Evolutionary conservation across 352 stramenopile species (phyloP), one percentile per base, ranked within the genome.

Genomic region (Pythium biforme): DNA sequence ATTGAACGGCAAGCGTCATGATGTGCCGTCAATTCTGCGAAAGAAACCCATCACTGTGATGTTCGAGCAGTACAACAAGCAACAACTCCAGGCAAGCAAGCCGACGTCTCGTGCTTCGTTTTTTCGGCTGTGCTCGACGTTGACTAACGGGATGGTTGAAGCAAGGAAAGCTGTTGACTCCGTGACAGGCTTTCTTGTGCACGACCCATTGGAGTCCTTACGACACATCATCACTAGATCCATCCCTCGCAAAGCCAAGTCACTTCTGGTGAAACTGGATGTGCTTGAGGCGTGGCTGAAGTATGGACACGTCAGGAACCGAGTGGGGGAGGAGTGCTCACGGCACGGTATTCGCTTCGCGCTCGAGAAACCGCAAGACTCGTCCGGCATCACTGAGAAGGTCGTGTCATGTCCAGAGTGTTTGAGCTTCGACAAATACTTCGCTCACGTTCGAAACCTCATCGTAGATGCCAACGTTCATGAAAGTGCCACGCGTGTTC

Each of bases 11-110:
- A 23, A 25, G 29, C n/a, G 8, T 0, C 22, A 58, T 23, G 57
- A 64, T 23, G 37, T 58, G 0, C 57, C 57, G 20, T 64, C 48
- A 14, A 58, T 64, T 31, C n/a, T 64, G 26, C 46, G 23, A 14
- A 64, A 51, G 47, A 56, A 58, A 12, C 47, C 57, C 0, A 34
- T 25, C 0, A 58, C 15, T 29, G 57, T 64, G 26, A 43, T 64
- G 0, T 50, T 39, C 14, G 47, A 33, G 15, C 19, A 64, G 26
- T 64, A 58, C 4, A 10, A 4, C 29, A 34, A 10, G 5, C 5
- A 10, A 4, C 29, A 34, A n/a, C n/a, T 34, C 10, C n/a, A n/a
- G n/a, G n/a, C n/a, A n/a, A 63, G 25, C 48, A 39, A 1, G 12
- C 3, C 27, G 14, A 37, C 53, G 3, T 58, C 47, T 3, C 22